A percentile compares a stretch with the other conserved stretches of the same genome.
phyloP scores from a whole-genome alignment of 192 early-diverging fungal species.

The Coemansia sp. region DNA sequence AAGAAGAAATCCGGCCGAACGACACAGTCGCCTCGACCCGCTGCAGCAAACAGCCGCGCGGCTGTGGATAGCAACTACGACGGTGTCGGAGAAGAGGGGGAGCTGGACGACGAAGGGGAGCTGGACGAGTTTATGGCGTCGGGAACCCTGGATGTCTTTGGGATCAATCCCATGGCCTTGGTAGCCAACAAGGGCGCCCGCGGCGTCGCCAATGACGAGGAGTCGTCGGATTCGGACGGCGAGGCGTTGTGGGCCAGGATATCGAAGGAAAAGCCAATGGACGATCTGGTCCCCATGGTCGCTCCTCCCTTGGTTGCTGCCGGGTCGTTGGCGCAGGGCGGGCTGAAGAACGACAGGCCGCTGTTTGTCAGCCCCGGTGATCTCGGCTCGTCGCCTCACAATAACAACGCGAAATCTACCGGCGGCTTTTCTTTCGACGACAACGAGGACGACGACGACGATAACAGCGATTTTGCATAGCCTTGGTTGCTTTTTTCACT shows the following conservation, averaged over 20 bases:
- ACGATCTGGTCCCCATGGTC: conserved; percentile 30
- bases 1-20: neutral
- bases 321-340: neutral
- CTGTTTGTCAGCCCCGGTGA: neutral
- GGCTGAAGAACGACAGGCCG: neutral
- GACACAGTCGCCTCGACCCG: neutral
- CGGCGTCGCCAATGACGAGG: neutral
- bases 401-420: neutral
- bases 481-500: neutral
- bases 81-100: conserved; percentile 9
- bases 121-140: conserved; percentile 10
- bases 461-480: neutral
- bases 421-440: neutral
- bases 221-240: conserved; percentile 31
- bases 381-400: neutral
- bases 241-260: conserved; percentile 42
- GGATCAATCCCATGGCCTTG: neutral
- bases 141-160: neutral
- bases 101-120: conserved; percentile 10
- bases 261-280: conserved; percentile 22
- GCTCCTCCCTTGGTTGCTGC: too few relatives aligned
- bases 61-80: neutral
- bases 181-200: neutral
- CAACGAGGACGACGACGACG: neutral
- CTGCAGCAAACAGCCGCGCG: neutral